Conservation (phyloP, 495 filamentous ascomycete genomes). For the Emericellopsis terricola region DNA sequence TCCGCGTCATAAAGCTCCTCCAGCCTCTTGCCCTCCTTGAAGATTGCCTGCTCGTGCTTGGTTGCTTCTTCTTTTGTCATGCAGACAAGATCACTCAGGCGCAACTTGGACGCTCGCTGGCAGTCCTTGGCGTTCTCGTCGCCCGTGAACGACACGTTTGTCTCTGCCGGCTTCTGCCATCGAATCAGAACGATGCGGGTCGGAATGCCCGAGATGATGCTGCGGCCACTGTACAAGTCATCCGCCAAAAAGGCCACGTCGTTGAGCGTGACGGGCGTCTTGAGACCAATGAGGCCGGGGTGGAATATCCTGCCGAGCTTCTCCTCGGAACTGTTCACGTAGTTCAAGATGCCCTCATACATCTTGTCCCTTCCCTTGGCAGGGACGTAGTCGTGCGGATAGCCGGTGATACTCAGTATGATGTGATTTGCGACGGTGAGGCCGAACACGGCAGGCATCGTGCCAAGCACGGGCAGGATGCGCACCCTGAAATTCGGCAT, state of each 20-base stretch:
- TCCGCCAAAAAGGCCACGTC: constrained; percentile 80
- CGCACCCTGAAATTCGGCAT: constrained; percentile 84
- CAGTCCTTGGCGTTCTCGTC: constrained; percentile 32
- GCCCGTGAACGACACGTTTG: constrained; percentile 27
- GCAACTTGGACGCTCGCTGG: constrained; percentile 49
- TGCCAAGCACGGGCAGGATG: constrained; percentile 86
- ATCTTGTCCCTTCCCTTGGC: constrained; percentile 77
- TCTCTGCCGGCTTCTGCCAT: constrained; percentile 42
- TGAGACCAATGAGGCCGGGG: constrained; percentile 44
- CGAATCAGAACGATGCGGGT: constrained; percentile 59
- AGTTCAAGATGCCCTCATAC: constrained; percentile 62
- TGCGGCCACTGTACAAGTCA: constrained; percentile 73
- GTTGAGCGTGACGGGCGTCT: constrained; percentile 53
- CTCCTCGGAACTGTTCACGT: constrained; percentile 59
- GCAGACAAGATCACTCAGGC: constrained; percentile 60
- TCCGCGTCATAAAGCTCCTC: constrained; percentile 56
- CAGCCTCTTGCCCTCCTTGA: constrained; percentile 46
- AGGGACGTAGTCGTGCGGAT: constrained; percentile 67
- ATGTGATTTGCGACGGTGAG: constrained; percentile 82
- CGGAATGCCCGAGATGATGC: constrained; percentile 60
- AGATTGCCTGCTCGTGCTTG: constrained; percentile 59
- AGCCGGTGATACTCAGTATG: constrained; percentile 63
- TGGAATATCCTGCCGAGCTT: constrained; percentile 37
- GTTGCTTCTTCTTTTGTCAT: constrained; percentile 94
- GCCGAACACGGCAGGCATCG: constrained; percentile 94